Evolutionary conservation across 2,329 filamentous ascomycete genomes (phyloP), one percentile per base, ranked within the genome.

Genomic region (Aspergillus sp.): DNA sequence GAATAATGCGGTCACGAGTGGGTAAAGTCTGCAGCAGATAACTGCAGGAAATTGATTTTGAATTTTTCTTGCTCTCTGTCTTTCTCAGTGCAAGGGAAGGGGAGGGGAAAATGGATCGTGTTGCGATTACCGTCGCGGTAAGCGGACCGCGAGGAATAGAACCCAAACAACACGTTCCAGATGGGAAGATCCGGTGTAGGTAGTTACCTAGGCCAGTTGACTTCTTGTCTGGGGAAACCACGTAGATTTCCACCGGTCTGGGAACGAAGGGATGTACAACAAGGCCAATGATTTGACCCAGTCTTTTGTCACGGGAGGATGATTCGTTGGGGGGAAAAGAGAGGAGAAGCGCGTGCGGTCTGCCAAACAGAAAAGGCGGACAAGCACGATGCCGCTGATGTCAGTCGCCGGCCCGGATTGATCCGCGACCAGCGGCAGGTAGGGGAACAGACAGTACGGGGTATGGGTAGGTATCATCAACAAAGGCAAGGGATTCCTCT

Each of bases 361-460:
- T 59, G 54, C 54, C 61, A 61, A 62, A 58, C 53, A 60, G 56
- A 53, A 55, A 57, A 36, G 45, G 44, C 21, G 47, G 23, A 32
- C 43, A 25, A 47, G 51, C 51, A 50, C 56, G 54, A 56, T 60
- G 58, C 55, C 57, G 59, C 61, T 64, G 60, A 64, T 62, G 62
- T 63, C 62, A 63, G 59, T 48, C 32, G 58, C 58, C 57, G 50
- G 56, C 50, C 53, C 56, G 50, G 56, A 50, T 58, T 59, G 61
- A 61, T 56, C 62, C 58, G 57, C 49, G 45, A 45, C 34, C 44
- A 45, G n/a, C n/a, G n/a, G n/a, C n/a, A n/a, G n/a, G n/a, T n/a
- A n/a, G n/a, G n/a, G n/a, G n/a, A n/a, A n/a, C n/a, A n/a, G n/a
- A n/a, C n/a, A n/a, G n/a, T n/a, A n/a, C n/a, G n/a, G n/a, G n/a